Percentiles rank a stretch among this genome's conserved stretches.
Conservation (phyloP, 352 stramenopile species). For the Phytophthora constricta region DNA sequence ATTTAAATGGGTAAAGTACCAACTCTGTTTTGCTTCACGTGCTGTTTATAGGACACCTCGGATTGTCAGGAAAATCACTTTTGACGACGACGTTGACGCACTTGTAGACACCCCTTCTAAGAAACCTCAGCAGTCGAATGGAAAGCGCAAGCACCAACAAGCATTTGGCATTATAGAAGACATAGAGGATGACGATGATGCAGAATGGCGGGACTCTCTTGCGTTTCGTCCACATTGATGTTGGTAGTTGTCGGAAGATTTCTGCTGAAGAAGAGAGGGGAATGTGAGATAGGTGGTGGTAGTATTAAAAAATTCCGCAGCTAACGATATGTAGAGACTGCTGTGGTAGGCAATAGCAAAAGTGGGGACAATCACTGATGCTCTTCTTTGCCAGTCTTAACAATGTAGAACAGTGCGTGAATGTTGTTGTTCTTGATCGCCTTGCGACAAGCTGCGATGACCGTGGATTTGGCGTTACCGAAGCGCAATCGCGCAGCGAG, state of each 20-base stretch:
- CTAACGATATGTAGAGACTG: too few relatives aligned
- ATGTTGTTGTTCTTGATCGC: slow-evolving; percentile 93
- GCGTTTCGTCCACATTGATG: slow-evolving; percentile 29
- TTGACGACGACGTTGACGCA: slow-evolving; percentile 32
- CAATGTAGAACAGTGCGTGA: slow-evolving; percentile 85
- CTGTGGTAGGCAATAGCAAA: not conserved
- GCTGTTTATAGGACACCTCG: slow-evolving; percentile 32
- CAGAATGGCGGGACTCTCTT: slow-evolving; percentile 40
- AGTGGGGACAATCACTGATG: slow-evolving; percentile 44
- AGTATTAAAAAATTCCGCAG: too few relatives aligned
- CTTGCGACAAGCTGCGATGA: slow-evolving; percentile 86
- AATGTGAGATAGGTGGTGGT: not conserved
- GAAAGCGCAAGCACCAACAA: slow-evolving; percentile 37
- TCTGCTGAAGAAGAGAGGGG: not conserved
- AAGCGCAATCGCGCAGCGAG: slow-evolving; percentile 87
- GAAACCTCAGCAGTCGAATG: slow-evolving; percentile 16
- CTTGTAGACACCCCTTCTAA: slow-evolving; percentile 20
- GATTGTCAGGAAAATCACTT: slow-evolving; percentile 43
- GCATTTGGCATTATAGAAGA: slow-evolving; percentile 34
- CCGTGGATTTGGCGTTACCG: slow-evolving; percentile 82
- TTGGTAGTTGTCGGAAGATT: too few relatives aligned
- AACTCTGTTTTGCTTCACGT: too few relatives aligned
- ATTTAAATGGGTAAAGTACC: too few relatives aligned
- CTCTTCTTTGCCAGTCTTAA: slow-evolving; percentile 87
- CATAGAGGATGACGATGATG: slow-evolving; percentile 38